phyloP scores from a whole-genome alignment of 208 protist species.

The Strigomonas culicis region DNA sequence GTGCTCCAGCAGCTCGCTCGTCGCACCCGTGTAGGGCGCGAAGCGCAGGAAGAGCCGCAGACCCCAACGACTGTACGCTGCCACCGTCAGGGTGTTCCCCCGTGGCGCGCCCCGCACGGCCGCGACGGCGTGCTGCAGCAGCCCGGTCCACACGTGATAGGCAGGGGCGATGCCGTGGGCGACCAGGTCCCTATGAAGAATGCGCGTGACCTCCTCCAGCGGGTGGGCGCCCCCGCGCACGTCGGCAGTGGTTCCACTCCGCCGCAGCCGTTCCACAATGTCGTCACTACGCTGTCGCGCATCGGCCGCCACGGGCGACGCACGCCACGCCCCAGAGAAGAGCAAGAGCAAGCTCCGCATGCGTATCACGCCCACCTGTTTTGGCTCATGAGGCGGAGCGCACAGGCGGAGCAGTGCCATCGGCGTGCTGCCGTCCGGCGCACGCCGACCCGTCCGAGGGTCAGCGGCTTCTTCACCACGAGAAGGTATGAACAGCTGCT shows the following conservation, averaged over 20 bases:
- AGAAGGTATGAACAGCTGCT: neutral
- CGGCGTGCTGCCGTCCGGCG: neutral
- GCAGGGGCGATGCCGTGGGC: neutral
- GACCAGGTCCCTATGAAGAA: neutral
- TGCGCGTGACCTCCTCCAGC: neutral
- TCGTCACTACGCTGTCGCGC: neutral
- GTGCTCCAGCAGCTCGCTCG: conserved; percentile 19
- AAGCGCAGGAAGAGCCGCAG: conserved; percentile 18
- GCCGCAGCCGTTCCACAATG: neutral
- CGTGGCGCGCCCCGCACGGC: neutral
- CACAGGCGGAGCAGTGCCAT: neutral
- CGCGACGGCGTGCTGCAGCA: neutral
- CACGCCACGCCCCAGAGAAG: neutral
- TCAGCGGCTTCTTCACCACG: too few relatives aligned
- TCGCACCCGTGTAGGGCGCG: conserved; percentile 20
- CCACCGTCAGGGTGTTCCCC: too few relatives aligned
- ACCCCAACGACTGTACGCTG: conserved; percentile 1
- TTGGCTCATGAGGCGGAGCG: neutral
- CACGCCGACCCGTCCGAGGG: too few relatives aligned
- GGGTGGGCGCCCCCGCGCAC: too few relatives aligned
- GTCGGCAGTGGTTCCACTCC: neutral
- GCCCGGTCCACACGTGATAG: neutral
- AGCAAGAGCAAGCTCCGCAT: neutral
- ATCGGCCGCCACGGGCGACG: neutral
- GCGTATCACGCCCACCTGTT: neutral